These are phyloP conservation scores for Micromonas pusilla DNA, from an alignment of 139 green algal genomes.

Conservation along the genomic window DNA sequence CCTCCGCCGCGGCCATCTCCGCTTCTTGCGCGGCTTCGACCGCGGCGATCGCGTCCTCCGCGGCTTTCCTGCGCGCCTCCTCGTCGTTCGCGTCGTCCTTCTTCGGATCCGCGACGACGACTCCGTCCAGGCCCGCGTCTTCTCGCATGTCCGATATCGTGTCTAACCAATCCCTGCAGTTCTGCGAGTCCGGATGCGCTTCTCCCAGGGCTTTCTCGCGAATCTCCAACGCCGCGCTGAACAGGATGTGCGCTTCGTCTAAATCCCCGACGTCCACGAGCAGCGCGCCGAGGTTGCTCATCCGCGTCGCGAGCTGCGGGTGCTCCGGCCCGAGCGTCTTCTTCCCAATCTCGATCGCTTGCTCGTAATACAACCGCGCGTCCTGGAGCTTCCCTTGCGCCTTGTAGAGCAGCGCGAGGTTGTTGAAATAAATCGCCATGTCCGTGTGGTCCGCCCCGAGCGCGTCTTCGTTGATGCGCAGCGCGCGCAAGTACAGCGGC, in stretches of 20 bases:
- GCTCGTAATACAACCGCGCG: slow-evolving; percentile 1
- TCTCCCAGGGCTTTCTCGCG: background rate
- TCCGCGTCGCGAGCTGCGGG: background rate
- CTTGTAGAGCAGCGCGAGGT: background rate
- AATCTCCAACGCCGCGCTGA: background rate
- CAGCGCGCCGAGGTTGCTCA: slow-evolving; percentile 6
- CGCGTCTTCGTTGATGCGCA: slow-evolving; percentile 12
- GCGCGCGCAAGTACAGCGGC: slow-evolving; percentile 16
- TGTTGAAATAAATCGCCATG: slow-evolving; percentile 22
- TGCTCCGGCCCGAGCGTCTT: slow-evolving; percentile 15
- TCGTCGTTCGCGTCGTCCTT: too few species aligned
- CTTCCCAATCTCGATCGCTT: slow-evolving; percentile 14
- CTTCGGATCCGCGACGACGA: too few species aligned
- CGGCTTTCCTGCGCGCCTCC: too few species aligned
- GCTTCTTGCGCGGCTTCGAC: too few species aligned
- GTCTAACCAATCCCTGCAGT: slow-evolving; percentile 1
- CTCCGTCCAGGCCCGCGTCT: background rate
- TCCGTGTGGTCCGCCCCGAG: slow-evolving; percentile 23
- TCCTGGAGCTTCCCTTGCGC: slow-evolving; percentile 2
- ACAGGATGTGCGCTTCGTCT: background rate
- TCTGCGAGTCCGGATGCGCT: background rate
- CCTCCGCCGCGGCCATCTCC: too few species aligned
- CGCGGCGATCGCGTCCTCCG: too few species aligned
- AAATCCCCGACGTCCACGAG: background rate
- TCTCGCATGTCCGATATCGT: background rate